Conservation (phyloP, 345 rosid species). For the Populus nigra region DNA sequence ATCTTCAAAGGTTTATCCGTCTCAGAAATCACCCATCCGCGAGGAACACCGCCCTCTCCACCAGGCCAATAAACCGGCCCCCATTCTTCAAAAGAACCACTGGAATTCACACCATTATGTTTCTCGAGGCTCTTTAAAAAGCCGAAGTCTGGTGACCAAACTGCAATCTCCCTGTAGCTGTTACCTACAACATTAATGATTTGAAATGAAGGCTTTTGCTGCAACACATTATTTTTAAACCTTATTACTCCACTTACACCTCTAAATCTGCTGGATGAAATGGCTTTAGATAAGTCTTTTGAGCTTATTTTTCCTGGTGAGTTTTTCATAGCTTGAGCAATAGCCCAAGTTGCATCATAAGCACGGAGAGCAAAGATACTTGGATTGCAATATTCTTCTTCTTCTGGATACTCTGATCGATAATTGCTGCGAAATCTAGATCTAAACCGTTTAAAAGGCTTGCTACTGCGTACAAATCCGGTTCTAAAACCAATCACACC, state of each 20-base stretch:
- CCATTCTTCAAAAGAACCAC: conserved; percentile 4
- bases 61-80: conserved; percentile 35
- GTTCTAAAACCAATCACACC: conserved; percentile 29
- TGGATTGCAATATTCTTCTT: conserved; percentile 28
- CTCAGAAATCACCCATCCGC: conserved; percentile 14
- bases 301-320: neutral
- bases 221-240: conserved; percentile 14
- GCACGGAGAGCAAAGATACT: conserved; percentile 31
- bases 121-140: conserved; percentile 1
- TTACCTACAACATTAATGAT: conserved; percentile 33
- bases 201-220: conserved; percentile 10
- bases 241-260: conserved; percentile 30
- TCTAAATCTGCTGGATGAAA: conserved; percentile 17
- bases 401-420: conserved; percentile 16
- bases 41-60: conserved; percentile 20
- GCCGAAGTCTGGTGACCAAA: conserved; percentile 28
- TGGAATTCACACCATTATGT: neutral
- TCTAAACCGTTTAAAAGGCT: conserved; percentile 11
- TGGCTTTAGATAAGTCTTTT: neutral
- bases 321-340: conserved; percentile 22
- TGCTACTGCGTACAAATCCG: neutral
- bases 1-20: conserved; percentile 21
- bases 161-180: conserved; percentile 28
- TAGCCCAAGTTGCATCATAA: conserved; percentile 33
- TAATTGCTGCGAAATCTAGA: conserved; percentile 16